Conservation (phyloP, 805 yeast species). For the Diddensiella santjacobensis region DNA sequence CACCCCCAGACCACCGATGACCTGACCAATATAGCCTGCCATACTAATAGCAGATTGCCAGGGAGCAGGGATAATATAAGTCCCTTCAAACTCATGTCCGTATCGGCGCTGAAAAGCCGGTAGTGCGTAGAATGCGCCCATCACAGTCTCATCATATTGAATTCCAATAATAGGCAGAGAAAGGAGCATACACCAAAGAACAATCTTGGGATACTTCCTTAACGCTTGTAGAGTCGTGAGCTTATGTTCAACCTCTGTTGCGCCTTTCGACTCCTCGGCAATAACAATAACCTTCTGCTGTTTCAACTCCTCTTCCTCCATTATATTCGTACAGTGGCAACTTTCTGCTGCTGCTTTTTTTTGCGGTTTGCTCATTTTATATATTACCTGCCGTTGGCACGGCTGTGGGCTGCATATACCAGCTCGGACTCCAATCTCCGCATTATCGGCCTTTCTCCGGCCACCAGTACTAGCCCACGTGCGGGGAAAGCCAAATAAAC, state of each 20-base stretch:
- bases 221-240: slow-evolving; percentile 33
- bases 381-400: no score
- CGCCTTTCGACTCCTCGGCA: slow-evolving; percentile 3
- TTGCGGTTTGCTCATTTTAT: no score
- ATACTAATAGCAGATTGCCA: slow-evolving; percentile 42
- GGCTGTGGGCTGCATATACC: no score
- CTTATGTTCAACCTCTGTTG: slow-evolving; percentile 1
- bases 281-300: slow-evolving; percentile 3
- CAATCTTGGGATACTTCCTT: slow-evolving; percentile 43
- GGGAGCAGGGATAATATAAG: slow-evolving; percentile 35
- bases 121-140: slow-evolving; percentile 43
- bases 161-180: slow-evolving; percentile 44
- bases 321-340: no score
- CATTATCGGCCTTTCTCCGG: no score
- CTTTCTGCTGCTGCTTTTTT: no score
- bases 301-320: neutral
- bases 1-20: slow-evolving; percentile 33
- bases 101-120: slow-evolving; percentile 42
- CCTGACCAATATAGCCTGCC: slow-evolving; percentile 47
- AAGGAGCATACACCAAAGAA: slow-evolving; percentile 46
- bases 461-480: no score
- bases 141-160: slow-evolving; percentile 43
- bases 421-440: no score
- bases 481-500: neutral
- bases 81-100: slow-evolving; percentile 31